Conservation (phyloP, 2,329 filamentous ascomycete species). For the Aspergillus luchuensis region DNA sequence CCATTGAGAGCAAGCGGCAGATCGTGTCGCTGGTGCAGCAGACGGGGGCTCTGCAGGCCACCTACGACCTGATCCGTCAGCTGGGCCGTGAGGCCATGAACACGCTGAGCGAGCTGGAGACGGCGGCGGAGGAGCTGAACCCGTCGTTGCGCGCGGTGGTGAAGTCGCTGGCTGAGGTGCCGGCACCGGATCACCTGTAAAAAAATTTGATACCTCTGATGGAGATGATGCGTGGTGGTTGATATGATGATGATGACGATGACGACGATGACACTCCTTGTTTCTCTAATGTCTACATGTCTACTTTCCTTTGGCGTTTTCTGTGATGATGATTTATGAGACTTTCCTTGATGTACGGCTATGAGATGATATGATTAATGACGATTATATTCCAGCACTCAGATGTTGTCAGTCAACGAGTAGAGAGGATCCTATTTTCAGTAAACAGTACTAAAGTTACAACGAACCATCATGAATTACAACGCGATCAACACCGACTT, state of each 20-base stretch:
- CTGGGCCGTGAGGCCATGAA: constrained; percentile 12
- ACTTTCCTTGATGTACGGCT: constrained; percentile 4
- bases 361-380: constrained; percentile 4
- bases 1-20: constrained; percentile 14
- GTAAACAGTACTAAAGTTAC: too few species aligned
- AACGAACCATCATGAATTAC: background rate
- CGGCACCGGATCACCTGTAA: constrained; percentile 4
- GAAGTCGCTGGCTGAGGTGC: constrained; percentile 14
- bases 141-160: constrained; percentile 11
- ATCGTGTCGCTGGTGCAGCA: constrained; percentile 16
- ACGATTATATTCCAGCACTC: background rate
- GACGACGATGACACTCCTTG: background rate
- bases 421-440: too few species aligned
- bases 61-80: constrained; percentile 15
- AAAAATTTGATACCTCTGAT: background rate
- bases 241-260: background rate
- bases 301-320: background rate
- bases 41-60: constrained; percentile 14
- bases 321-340: constrained; percentile 1
- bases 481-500: constrained; percentile 37
- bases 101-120: constrained; percentile 10
- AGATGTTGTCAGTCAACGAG: too few species aligned
- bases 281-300: background rate
- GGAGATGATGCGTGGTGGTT: background rate
- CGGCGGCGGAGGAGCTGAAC: constrained; percentile 13